Percentiles rank a stretch among this genome's conserved stretches.
Evolutionary conservation across 2,329 filamentous ascomycete genomes (phyloP).

Genomic region (Phoma sp.): DNA sequence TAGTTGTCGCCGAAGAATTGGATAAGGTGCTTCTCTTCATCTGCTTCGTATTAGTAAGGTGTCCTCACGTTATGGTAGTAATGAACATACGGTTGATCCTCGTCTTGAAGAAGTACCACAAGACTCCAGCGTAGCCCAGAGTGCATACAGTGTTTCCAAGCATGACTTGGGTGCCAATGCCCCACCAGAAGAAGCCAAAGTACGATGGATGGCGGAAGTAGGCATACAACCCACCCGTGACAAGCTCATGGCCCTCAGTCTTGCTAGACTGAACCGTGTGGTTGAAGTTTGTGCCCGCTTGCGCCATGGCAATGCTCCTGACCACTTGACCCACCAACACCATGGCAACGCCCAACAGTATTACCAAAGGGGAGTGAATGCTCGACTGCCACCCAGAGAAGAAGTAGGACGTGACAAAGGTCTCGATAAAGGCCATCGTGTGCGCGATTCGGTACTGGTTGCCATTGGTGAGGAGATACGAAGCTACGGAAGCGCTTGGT

Average conservation of each 20-base stretch:
- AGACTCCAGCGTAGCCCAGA: slow-evolving; percentile 71
- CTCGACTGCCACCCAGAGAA: slow-evolving; percentile 58
- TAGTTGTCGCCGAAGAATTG: slow-evolving; percentile 88
- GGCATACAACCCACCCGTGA: slow-evolving; percentile 81
- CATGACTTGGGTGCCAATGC: slow-evolving; percentile 88
- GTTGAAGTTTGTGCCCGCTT: slow-evolving; percentile 91
- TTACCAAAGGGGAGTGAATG: slow-evolving; percentile 50
- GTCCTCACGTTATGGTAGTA: background rate
- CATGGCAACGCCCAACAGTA: slow-evolving; percentile 65
- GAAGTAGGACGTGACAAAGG: slow-evolving; percentile 64
- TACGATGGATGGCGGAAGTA: slow-evolving; percentile 86
- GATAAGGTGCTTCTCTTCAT: slow-evolving; percentile 79
- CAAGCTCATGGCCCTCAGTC: slow-evolving; percentile 77
- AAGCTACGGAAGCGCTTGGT: slow-evolving; percentile 70
- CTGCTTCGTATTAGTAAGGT: slow-evolving; percentile 43
- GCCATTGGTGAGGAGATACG: slow-evolving; percentile 89
- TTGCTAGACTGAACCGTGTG: slow-evolving; percentile 74
- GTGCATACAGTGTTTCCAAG: slow-evolving; percentile 85
- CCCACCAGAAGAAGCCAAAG: slow-evolving; percentile 99
- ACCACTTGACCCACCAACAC: slow-evolving; percentile 75
- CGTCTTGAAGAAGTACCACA: slow-evolving; percentile 84
- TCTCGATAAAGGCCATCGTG: slow-evolving; percentile 74
- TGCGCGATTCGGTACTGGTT: slow-evolving; percentile 85
- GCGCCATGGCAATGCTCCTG: slow-evolving; percentile 83
- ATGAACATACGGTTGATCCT: slow-evolving; percentile 68